Evolutionary conservation across 129 eudicot species (phyloP).

Genomic region (Flaveria trinervia): DNA sequence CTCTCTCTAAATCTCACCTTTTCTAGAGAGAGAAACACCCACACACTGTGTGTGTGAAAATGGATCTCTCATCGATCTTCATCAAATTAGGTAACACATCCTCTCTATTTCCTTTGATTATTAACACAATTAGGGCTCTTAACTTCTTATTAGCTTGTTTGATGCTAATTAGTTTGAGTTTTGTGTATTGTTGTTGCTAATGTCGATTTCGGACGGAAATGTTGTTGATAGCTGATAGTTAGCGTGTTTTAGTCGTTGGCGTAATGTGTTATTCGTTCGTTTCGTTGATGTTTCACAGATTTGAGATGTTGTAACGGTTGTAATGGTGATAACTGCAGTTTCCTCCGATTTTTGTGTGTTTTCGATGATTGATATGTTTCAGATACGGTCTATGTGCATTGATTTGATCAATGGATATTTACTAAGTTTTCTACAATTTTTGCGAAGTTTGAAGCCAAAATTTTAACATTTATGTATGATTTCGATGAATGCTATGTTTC

Average conservation of each 20-base stretch:
- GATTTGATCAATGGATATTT: not conserved
- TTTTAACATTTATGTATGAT: not conserved
- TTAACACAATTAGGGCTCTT: constrained; percentile 8
- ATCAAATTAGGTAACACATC: constrained; percentile 22
- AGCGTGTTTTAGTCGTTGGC: constrained; percentile 16
- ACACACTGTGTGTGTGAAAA: constrained; percentile 27
- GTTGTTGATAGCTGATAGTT: constrained; percentile 5
- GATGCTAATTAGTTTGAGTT: not conserved
- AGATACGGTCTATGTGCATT: not conserved
- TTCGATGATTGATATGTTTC: not conserved
- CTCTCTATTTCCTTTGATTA: constrained; percentile 1
- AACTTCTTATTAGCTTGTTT: not conserved
- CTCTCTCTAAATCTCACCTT: constrained; percentile 18
- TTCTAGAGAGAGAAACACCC: constrained; percentile 26
- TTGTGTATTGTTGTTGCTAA: not conserved
- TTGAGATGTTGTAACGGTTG: not conserved
- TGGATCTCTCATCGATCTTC: constrained; percentile 29
- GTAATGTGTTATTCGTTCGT: constrained; percentile 8
- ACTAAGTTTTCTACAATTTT: too few species aligned
- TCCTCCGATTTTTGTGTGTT: not conserved
- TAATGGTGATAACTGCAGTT: not conserved
- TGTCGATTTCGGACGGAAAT: constrained; percentile 16
- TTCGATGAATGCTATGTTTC: not conserved
- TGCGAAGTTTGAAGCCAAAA: not conserved
- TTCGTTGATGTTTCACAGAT: not conserved